Conservation (phyloP, 768 basidiomycete species). For the Mycena polygramma region DNA sequence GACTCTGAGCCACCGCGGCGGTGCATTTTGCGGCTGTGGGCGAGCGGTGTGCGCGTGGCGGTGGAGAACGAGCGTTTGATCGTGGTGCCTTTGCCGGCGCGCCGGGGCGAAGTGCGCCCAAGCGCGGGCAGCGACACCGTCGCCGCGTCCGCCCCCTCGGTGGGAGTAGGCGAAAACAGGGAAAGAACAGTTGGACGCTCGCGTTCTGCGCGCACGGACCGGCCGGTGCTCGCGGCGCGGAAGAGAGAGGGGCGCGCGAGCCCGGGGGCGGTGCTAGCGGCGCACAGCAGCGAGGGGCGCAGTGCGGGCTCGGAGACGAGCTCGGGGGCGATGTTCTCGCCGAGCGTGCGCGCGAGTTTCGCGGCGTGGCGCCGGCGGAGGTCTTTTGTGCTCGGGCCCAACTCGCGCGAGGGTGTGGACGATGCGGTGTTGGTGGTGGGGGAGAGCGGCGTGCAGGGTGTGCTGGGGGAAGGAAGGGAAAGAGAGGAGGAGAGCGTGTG, state of each 20-base stretch:
- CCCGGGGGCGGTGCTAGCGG: constrained; percentile 21
- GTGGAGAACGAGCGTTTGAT: constrained; percentile 18
- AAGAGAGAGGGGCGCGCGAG: constrained; percentile 9
- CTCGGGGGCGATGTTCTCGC: constrained; percentile 33
- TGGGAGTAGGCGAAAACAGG: background rate
- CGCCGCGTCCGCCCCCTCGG: background rate
- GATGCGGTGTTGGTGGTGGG: constrained; percentile 24
- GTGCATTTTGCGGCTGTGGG: background rate
- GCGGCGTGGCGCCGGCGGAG: constrained; percentile 28
- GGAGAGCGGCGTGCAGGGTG: constrained; percentile 22
- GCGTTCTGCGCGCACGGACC: background rate
- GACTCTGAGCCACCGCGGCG: constrained; percentile 6
- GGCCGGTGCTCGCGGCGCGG: background rate
- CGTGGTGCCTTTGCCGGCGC: background rate
- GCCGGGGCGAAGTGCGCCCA: background rate
- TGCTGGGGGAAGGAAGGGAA: background rate
- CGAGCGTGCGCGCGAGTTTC: constrained; percentile 31
- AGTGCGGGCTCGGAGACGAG: constrained; percentile 3
- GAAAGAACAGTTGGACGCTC: background rate
- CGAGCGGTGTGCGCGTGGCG: background rate
- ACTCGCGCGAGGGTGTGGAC: background rate
- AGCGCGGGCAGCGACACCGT: background rate
- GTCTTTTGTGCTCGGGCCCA: constrained; percentile 7
- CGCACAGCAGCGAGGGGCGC: background rate
- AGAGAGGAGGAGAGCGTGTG: background rate